Evolutionary conservation across 202 grass and related monocot species (phyloP).

Genomic region (Eragrostis tef): DNA sequence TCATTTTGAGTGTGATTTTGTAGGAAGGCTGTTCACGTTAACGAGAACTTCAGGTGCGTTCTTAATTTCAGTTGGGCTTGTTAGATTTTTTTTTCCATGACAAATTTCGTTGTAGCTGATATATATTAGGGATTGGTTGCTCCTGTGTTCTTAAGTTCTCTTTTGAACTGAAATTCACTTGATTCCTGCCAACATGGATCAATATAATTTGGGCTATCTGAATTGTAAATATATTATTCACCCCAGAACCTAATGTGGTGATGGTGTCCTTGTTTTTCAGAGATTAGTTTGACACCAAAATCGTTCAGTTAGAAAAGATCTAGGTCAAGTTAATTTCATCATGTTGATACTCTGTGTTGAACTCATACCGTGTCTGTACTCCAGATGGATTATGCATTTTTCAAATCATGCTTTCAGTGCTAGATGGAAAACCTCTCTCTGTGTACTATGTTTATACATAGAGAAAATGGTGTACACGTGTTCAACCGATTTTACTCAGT

Average conservation of each 20-base stretch:
- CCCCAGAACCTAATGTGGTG: not conserved
- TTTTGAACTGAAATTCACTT: not conserved
- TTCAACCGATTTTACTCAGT: not conserved
- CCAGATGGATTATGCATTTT: conserved; percentile 30
- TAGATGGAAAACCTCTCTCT: not conserved
- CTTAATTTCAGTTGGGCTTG: conserved; percentile 18
- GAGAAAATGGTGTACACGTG: not conserved
- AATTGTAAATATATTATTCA: conserved; percentile 23
- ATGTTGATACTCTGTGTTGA: not conserved
- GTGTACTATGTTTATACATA: no score
- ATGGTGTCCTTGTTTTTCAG: not conserved
- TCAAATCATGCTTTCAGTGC: not conserved
- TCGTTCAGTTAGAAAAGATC: not conserved
- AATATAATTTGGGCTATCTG: conserved; percentile 1
- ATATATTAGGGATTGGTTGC: not conserved
- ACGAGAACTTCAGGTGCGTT: conserved; percentile 89
- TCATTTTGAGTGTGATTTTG: conserved; percentile 4
- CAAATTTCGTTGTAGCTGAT: not conserved
- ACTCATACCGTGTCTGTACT: not conserved
- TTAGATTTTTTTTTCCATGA: not conserved
- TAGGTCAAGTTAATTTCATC: not conserved
- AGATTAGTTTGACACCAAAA: not conserved
- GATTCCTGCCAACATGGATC: not conserved
- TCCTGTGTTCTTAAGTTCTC: not conserved
- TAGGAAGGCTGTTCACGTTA: conserved; percentile 78